Evolutionary conservation across 164 flowering plant species (phyloP), one percentile per base, ranked within the genome.

Genomic region (Dillenia turbinata): DNA sequence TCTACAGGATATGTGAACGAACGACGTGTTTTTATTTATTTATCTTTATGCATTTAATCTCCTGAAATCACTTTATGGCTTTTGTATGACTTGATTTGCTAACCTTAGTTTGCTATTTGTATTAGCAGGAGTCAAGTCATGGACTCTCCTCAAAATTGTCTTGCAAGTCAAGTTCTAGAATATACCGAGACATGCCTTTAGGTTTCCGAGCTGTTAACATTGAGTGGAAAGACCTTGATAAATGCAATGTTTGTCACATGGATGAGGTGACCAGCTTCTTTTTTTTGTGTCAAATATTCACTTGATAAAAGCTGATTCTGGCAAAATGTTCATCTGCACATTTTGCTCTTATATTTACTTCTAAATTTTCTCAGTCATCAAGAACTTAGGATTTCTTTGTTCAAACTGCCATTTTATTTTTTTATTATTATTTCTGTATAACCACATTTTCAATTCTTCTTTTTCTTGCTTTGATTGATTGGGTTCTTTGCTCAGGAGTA

Each of bases 171-270:
- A 66, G 69, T n/a, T 73, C 76, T 47, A 64, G 71, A 69, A 73
- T 74, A 68, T 70, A 69, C 63, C 69, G 60, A 64, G 77, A 79
- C 53, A 57, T 78, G 9, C 80, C 87, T 63, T 68, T 44, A 77
- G 94, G 92, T 62, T 95, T 84, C 68, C 76, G 92, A 57, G 84
- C 88, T 61, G 96, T 95, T 68, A 85, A 79, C 73, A 87, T 92
- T 69, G 83, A 81, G 54, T 89, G 93, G 96, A 89, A 81, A 66
- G 99, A 95, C 77, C 90, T 95, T 72, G 99, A 94, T 60, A 91
- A 87, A 68, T 94, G 99, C 82, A 94, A 63, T 70, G 96, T 91
- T 47, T 94, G 99, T 73, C 96, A 91, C 77, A 94, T 94, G 99
- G 99, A 94, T 82, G 99, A 94, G 96, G 99, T 94, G 55, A 16